A percentile compares a stretch with the other conserved stretches of the same genome.
Evolutionary conservation across 2,329 filamentous ascomycete genomes (phyloP).

Genomic region (Alternaria burnsii): DNA sequence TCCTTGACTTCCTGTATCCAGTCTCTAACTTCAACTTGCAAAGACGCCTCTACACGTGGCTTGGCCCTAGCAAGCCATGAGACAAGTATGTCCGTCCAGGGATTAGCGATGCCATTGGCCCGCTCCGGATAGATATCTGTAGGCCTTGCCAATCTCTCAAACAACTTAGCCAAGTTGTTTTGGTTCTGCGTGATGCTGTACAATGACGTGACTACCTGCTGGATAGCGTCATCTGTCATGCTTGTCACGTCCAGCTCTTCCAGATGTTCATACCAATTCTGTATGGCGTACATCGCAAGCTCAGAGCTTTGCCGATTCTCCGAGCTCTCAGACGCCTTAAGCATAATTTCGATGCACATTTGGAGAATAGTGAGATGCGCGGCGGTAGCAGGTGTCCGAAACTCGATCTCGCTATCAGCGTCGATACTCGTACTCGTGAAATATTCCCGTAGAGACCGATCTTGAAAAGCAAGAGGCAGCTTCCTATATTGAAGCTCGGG

Average conservation of each 20-base stretch:
- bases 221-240: slow-evolving; percentile 9
- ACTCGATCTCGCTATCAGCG: slow-evolving; percentile 15
- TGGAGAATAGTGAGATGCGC: slow-evolving; percentile 31
- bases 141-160: not conserved
- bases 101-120: not conserved
- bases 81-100: slow-evolving; percentile 4
- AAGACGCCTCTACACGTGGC: not conserved
- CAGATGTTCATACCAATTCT: slow-evolving; percentile 27
- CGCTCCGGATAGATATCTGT: slow-evolving; percentile 2
- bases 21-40: not conserved
- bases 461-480: slow-evolving; percentile 29
- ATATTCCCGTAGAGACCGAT: slow-evolving; percentile 31
- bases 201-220: slow-evolving; percentile 2
- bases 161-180: slow-evolving; percentile 3
- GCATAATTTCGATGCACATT: slow-evolving; percentile 18
- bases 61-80: not conserved
- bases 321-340: not conserved
- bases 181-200: slow-evolving; percentile 5
- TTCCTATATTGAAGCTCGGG: slow-evolving; percentile 13
- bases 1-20: not conserved
- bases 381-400: slow-evolving; percentile 14
- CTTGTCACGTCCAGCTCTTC: slow-evolving; percentile 13
- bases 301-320: not conserved
- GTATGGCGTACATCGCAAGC: slow-evolving; percentile 8
- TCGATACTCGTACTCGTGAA: slow-evolving; percentile 25